Conservation (phyloP, 2,329 filamentous ascomycete genomes). For the Nemania sp. region DNA sequence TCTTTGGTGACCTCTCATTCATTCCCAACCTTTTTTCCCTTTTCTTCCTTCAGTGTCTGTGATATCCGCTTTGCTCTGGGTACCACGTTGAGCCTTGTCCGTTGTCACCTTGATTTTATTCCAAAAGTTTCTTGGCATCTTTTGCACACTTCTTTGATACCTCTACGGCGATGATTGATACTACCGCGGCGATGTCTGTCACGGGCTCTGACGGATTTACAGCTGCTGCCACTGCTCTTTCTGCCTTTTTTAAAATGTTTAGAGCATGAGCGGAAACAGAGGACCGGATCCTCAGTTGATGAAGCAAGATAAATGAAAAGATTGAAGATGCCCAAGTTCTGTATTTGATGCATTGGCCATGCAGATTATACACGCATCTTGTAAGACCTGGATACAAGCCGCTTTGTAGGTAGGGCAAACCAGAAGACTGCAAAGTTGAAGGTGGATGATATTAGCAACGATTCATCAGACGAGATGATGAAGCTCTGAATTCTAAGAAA, state of each 20-base stretch:
- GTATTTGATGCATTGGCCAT: conserved; percentile 22
- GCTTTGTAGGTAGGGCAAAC: conserved; percentile 15
- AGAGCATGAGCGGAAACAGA: conserved; percentile 22
- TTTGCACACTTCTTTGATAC: conserved; percentile 40
- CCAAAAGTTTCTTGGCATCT: conserved; percentile 39
- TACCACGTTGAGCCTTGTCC: conserved; percentile 27
- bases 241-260: conserved; percentile 8
- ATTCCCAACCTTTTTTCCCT: conserved; percentile 34
- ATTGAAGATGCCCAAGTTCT: conserved; percentile 22
- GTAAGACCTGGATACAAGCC: conserved; percentile 18
- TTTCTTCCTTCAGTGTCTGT: conserved; percentile 34
- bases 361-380: conserved; percentile 16
- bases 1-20: conserved; percentile 34
- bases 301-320: conserved; percentile 11
- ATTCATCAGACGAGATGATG: conserved; percentile 11
- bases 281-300: conserved; percentile 15
- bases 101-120: conserved; percentile 33
- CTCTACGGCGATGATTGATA: conserved; percentile 39
- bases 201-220: conserved; percentile 37
- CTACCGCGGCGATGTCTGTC: conserved; percentile 34
- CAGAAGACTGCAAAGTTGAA: conserved; percentile 9
- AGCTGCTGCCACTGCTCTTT: conserved; percentile 23
- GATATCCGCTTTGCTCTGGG: conserved; percentile 31
- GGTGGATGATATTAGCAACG: conserved; percentile 8
- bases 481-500: conserved; percentile 7